A percentile compares a stretch with the other conserved stretches of the same genome.
These are phyloP conservation scores for Pseudogymnoascus sp. DNA, from an alignment of 2,329 filamentous ascomycete genomes.

Conservation along the genomic window DNA sequence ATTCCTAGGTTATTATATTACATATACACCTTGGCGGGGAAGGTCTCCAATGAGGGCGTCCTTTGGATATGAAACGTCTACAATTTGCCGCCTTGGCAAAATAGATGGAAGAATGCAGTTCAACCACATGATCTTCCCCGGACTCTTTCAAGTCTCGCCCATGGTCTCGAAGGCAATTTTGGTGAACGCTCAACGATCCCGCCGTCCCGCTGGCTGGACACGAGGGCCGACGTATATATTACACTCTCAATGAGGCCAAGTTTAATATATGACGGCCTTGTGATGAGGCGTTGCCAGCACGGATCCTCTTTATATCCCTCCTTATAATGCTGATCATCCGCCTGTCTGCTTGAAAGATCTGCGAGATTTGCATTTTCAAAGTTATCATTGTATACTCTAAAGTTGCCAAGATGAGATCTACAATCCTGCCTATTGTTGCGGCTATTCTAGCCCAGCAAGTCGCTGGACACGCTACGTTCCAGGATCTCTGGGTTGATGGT, in stretches of 20 bases:
- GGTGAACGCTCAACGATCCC: constrained; percentile 1
- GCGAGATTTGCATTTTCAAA: not conserved
- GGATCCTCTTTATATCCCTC: not conserved
- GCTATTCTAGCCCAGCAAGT: constrained; percentile 19
- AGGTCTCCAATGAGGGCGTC: not conserved
- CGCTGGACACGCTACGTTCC: constrained; percentile 42
- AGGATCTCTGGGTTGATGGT: constrained; percentile 42
- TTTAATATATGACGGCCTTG: constrained; percentile 1
- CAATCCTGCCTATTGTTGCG: constrained; percentile 3
- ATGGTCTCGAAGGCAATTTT: not conserved
- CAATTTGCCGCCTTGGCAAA: constrained; percentile 5
- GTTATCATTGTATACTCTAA: not conserved
- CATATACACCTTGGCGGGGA: not conserved
- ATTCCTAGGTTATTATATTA: not conserved
- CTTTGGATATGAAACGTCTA: constrained; percentile 1
- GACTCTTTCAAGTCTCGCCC: not conserved
- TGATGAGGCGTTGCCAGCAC: not conserved
- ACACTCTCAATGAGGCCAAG: not conserved
- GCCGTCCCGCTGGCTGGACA: not conserved
- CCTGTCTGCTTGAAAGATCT: not conserved
- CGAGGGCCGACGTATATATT: constrained; percentile 1
- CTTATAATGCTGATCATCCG: not conserved
- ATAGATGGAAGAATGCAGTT: not conserved
- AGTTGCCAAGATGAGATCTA: not conserved
- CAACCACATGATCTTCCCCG: constrained; percentile 7